phyloP scores from a whole-genome alignment of 352 stramenopile species.

The Phytophthora podocarpi region DNA sequence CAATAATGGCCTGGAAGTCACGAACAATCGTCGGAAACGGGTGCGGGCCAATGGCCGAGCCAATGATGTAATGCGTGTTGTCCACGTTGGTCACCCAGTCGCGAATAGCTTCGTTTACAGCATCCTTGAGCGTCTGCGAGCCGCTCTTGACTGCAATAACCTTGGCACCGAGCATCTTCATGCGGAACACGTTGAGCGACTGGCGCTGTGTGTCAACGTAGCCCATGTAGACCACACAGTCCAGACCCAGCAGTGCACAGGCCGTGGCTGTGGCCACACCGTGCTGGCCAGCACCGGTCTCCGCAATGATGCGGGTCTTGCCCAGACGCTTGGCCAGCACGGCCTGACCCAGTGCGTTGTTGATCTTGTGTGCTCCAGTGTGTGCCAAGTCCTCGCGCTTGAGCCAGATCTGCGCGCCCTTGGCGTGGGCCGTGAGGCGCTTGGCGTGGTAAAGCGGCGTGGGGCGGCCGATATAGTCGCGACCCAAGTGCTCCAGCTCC shows the following conservation, averaged over 20 bases:
- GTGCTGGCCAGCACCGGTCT: slow-evolving; percentile 98
- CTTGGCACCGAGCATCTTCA: slow-evolving; percentile 99
- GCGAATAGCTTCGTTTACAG: slow-evolving; percentile 98
- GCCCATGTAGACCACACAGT: slow-evolving; percentile 99
- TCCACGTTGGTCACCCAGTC: slow-evolving; percentile 99
- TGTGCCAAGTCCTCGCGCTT: slow-evolving; percentile 98
- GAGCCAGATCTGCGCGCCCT: slow-evolving; percentile 96
- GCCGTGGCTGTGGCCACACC: slow-evolving; percentile 97
- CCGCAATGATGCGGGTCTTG: slow-evolving; percentile 98
- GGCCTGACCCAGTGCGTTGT: slow-evolving; percentile 98
- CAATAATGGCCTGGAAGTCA: slow-evolving; percentile 98
- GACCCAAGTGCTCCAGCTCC: slow-evolving; percentile 96
- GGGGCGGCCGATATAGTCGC: slow-evolving; percentile 92
- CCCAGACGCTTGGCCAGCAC: slow-evolving; percentile 96
- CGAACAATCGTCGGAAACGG: slow-evolving; percentile 98
- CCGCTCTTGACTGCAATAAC: slow-evolving; percentile 97
- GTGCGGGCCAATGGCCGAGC: slow-evolving; percentile 97
- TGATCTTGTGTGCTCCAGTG: slow-evolving; percentile 99
- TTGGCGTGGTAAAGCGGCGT: slow-evolving; percentile 98
- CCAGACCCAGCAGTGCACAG: slow-evolving; percentile 95
- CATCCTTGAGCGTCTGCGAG: slow-evolving; percentile 97
- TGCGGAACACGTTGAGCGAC: slow-evolving; percentile 98
- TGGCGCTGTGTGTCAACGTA: slow-evolving; percentile 98
- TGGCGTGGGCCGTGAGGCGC: slow-evolving; percentile 93
- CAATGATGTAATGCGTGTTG: slow-evolving; percentile 99